Evolutionary conservation across 169 alveolate species (phyloP).

Genomic region (Eimeria maxima): DNA sequence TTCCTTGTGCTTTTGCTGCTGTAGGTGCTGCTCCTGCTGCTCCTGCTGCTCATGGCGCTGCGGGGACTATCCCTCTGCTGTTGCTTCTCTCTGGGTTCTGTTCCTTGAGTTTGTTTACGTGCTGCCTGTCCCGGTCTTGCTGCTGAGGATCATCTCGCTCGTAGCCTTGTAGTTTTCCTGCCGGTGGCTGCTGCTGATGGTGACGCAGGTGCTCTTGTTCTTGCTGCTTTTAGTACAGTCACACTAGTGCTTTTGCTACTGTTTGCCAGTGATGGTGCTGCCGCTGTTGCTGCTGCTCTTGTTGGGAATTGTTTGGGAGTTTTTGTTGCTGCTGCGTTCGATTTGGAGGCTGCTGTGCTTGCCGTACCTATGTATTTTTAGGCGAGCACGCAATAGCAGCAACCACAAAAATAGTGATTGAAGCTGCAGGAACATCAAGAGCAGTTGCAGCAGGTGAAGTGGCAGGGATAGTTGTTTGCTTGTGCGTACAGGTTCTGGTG

Average conservation of each 20-base stretch:
- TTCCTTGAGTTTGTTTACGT: background rate
- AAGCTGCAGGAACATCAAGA: background rate
- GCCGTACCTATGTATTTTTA: background rate
- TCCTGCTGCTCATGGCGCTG: background rate
- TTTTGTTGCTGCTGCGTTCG: background rate
- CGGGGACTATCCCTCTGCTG: background rate
- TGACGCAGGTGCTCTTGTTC: background rate
- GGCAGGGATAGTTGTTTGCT: background rate
- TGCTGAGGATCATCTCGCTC: background rate
- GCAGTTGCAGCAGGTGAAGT: background rate
- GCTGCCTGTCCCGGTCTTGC: background rate
- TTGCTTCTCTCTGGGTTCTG: too few relatives aligned
- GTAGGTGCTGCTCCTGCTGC: background rate
- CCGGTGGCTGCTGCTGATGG: background rate
- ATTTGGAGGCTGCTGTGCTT: background rate
- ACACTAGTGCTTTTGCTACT: background rate
- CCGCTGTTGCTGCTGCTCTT: background rate
- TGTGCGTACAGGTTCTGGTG: conserved; percentile 86
- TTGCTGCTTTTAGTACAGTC: background rate
- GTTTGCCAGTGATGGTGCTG: background rate
- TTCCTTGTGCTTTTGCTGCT: background rate
- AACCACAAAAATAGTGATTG: background rate
- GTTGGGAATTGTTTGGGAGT: background rate
- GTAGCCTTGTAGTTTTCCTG: background rate
- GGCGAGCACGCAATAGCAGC: background rate